phyloP scores from a whole-genome alignment of 179 eudicot species.

The Amaranthus tricolor region DNA sequence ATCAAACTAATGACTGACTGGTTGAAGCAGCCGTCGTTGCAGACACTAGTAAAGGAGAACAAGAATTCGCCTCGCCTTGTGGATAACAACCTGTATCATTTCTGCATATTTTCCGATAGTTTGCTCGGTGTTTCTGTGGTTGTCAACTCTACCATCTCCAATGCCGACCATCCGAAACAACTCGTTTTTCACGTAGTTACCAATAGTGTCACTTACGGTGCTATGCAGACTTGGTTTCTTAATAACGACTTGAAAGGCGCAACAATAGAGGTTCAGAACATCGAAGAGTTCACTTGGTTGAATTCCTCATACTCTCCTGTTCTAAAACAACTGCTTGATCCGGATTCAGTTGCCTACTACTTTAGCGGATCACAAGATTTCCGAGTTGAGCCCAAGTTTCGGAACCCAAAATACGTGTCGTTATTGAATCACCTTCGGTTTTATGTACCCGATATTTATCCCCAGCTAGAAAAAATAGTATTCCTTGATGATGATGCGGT shows the following conservation, averaged over 20 bases:
- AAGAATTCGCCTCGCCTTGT: conserved; percentile 60
- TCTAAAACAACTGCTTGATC: conserved; percentile 42
- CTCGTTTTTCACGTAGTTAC: conserved; percentile 82
- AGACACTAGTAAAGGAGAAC: conserved; percentile 42
- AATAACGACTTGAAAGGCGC: conserved; percentile 63
- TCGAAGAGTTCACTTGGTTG: conserved; percentile 66
- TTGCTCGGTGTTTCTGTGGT: conserved; percentile 66
- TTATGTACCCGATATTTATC: conserved; percentile 68
- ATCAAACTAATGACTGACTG: conserved; percentile 55
- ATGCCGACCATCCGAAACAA: conserved; percentile 71
- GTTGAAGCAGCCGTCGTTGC: conserved; percentile 44
- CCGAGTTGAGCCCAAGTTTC: conserved; percentile 44
- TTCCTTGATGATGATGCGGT: conserved; percentile 69
- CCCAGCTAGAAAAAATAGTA: conserved; percentile 70
- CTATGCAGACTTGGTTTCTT: conserved; percentile 78
- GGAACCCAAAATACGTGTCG: conserved; percentile 59
- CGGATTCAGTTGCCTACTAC: conserved; percentile 42
- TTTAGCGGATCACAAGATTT: conserved; percentile 49
- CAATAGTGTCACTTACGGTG: conserved; percentile 52
- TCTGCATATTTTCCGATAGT: conserved; percentile 77
- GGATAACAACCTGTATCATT: conserved; percentile 75
- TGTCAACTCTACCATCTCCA: conserved; percentile 70
- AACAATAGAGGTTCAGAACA: conserved; percentile 54
- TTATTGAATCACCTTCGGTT: conserved; percentile 69
- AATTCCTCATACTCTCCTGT: conserved; percentile 68